These are phyloP conservation scores for Retiboletus flavoniger DNA, from an alignment of 1,284 basidiomycete genomes.

Conservation along the genomic window DNA sequence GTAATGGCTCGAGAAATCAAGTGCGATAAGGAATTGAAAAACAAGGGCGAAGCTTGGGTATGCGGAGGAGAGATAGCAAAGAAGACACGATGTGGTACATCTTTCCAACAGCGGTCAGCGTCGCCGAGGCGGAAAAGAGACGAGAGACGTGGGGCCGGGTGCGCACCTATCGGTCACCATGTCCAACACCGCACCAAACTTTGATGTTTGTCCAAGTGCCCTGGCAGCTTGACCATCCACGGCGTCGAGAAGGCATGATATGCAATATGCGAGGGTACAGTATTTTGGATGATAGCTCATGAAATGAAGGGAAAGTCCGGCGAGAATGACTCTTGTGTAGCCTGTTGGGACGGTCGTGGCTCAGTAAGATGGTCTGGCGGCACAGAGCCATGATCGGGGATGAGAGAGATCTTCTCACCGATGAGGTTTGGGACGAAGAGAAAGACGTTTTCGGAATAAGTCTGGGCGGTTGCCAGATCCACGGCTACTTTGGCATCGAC, in stretches of 20 bases:
- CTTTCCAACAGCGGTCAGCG: conserved; percentile 41
- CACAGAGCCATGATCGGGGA: background rate
- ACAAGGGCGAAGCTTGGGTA: conserved; percentile 82
- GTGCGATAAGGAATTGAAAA: conserved; percentile 94
- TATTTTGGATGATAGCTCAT: conserved; percentile 95
- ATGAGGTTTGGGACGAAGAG: conserved; percentile 97
- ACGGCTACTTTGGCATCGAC: conserved; percentile 79
- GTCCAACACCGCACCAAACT: conserved; percentile 97
- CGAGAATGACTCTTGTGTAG: conserved; percentile 89
- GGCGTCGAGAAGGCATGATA: conserved; percentile 95
- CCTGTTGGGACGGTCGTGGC: conserved; percentile 46
- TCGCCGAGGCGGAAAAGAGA: background rate
- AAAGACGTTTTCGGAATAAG: conserved; percentile 90
- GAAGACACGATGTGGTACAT: conserved; percentile 93
- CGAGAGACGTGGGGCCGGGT: background rate
- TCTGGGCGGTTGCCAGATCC: conserved; percentile 79
- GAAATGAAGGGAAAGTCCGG: conserved; percentile 85
- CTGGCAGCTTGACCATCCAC: conserved; percentile 96
- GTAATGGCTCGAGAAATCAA: conserved; percentile 98
- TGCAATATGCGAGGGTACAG: conserved; percentile 86
- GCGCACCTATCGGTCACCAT: conserved; percentile 98
- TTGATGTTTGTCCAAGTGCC: conserved; percentile 84
- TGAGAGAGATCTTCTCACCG: conserved; percentile 47
- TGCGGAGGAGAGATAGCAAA: conserved; percentile 90
- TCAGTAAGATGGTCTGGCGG: conserved; percentile 2